Evolutionary conservation across 2,329 filamentous ascomycete species (phyloP).

Genomic region (Raffaelea arxii): DNA sequence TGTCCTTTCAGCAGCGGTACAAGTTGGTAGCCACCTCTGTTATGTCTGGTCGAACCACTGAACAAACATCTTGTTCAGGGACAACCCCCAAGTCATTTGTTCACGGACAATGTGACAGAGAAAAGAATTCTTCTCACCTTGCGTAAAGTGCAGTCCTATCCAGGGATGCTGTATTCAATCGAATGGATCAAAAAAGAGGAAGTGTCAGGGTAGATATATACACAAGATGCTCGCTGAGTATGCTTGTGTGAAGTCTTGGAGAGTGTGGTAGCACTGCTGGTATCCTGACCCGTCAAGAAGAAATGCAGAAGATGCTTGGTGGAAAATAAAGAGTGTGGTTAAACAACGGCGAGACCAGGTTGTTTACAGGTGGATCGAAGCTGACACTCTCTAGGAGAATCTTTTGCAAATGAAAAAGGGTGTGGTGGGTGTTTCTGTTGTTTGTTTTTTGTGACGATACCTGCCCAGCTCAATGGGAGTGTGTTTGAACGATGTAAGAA

Average conservation of each 20-base stretch:
- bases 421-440: background rate
- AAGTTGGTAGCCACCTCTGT: no score
- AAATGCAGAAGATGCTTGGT: slow-evolving; percentile 1
- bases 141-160: slow-evolving; percentile 6
- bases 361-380: no score
- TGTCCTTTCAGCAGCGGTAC: no score
- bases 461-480: slow-evolving; percentile 6
- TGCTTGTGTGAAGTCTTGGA: slow-evolving; percentile 5
- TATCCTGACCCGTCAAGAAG: slow-evolving; percentile 14
- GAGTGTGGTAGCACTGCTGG: slow-evolving; percentile 16
- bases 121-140: background rate
- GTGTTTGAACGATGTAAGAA: background rate
- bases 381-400: background rate
- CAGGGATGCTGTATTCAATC: slow-evolving; percentile 5
- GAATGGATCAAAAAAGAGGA: background rate
- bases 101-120: background rate
- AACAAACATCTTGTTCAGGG: no score
- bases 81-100: no score
- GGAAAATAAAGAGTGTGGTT: slow-evolving; percentile 12
- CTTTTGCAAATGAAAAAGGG: background rate
- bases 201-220: slow-evolving; percentile 6
- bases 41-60: no score
- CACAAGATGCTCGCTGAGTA: slow-evolving; percentile 9
- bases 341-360: slow-evolving; percentile 12
- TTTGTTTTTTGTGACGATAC: background rate